Evolutionary conservation across 352 stramenopile genomes (phyloP).

Genomic region (Thalassiosira mediterranea): DNA sequence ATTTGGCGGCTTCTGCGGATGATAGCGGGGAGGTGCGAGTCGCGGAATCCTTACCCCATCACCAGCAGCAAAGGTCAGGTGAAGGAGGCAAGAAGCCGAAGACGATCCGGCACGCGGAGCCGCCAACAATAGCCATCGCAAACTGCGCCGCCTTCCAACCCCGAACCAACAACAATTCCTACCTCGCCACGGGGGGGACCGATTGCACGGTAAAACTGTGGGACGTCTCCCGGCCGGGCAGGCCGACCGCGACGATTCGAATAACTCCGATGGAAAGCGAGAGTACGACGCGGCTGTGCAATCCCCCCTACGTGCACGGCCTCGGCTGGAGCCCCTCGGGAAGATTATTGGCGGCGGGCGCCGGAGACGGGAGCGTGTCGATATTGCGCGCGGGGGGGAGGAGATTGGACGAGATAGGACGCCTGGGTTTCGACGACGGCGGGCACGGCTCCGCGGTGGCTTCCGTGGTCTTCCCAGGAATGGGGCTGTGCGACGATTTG

Average conservation of each 20-base stretch:
- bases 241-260: conserved; percentile 56
- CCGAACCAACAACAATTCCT: conserved; percentile 17
- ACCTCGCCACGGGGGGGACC: conserved; percentile 73
- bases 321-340: conserved; percentile 73
- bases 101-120: conserved; percentile 61
- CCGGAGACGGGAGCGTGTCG: conserved; percentile 66
- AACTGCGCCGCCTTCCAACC: conserved; percentile 61
- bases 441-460: conserved; percentile 65
- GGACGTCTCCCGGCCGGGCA: conserved; percentile 54
- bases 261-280: conserved; percentile 39
- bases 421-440: conserved; percentile 40
- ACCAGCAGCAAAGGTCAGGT: conserved; percentile 8
- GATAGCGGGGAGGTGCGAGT: conserved; percentile 69
- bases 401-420: conserved; percentile 51
- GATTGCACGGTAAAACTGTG: conserved; percentile 80
- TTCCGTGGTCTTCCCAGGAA: conserved; percentile 61
- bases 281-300: conserved; percentile 72
- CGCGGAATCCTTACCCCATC: conserved; percentile 22
- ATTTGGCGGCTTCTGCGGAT: conserved; percentile 60
- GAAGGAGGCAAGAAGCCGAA: conserved; percentile 14
- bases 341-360: conserved; percentile 54
- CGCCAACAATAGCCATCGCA: conserved; percentile 40
- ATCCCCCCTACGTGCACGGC: conserved; percentile 80
- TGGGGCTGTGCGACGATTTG: conserved; percentile 25
- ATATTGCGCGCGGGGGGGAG: conserved; percentile 43